Evolutionary conservation across 495 filamentous ascomycete genomes (phyloP), one percentile per base, ranked within the genome.

Genomic region (Tetracladium setigerum): DNA sequence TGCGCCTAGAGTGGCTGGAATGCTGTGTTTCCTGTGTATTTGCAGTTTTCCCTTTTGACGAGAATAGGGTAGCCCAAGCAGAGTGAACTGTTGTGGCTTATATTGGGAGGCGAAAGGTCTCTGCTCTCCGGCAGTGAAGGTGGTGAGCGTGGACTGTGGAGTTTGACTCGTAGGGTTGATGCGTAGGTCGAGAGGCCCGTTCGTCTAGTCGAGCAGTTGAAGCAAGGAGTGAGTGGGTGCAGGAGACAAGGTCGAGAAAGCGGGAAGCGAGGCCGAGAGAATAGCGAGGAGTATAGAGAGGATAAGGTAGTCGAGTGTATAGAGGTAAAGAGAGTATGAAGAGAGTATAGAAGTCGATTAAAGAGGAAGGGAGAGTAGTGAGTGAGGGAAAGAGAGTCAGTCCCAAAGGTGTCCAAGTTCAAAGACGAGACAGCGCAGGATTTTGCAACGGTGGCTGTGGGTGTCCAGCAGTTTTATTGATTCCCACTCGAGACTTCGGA

Each of bases 1-100:
- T 52, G 34, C 49, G 44, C 22, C 30, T 47, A 33, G 42, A 36
- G 46, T 36, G 30, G 32, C 31, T 36, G 33, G 15, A 15, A 30
- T 47, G 22, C 18, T 4, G 15, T 30, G 40, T 17, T 16, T 36
- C 44, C 45, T 49, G 47, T 54, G 55, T 58, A 46, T 47, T 53
- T 17, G 5, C 16, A n/a, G 9, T 34, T 8, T 40, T 58, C 48
- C 48, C 49, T 14, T 24, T 52, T 43, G 47, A 53, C 48, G 46
- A 59, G 49, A 39, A 44, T 42, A 32, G 16, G 38, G 46, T 53
- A 41, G 52, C 56, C 55, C 56, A 48, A 41, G 42, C 56, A 53
- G 49, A 55, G 22, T 48, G 11, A 55, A 57, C 41, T 55, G 56
- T 40, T 50, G 56, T 45, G 43, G 45, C 49, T 56, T 44, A 41